Percentiles rank a stretch among this genome's conserved stretches.
Evolutionary conservation across 805 yeast species (phyloP).

Genomic region (Naumovozyma baii): DNA sequence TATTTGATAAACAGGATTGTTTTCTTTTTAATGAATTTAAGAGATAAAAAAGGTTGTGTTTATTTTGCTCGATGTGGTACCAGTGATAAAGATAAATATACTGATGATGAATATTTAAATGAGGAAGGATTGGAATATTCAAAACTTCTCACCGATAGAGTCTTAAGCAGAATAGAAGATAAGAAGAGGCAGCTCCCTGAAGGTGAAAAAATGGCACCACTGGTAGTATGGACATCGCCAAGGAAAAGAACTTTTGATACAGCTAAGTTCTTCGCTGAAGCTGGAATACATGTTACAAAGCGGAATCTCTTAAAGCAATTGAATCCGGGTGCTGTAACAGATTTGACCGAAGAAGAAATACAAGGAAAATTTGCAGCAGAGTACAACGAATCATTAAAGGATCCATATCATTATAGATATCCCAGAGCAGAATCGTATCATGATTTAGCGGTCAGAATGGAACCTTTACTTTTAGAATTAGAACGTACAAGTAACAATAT

Average conservation of each 20-base stretch:
- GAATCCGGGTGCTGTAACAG: constrained; percentile 83
- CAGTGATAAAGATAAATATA: constrained; percentile 40
- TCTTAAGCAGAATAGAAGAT: constrained; percentile 32
- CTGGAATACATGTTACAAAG: constrained; percentile 58
- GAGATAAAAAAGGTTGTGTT: constrained; percentile 72
- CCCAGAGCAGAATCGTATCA: constrained; percentile 93
- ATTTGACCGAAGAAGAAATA: constrained; percentile 52
- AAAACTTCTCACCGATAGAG: constrained; percentile 47
- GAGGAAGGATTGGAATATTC: constrained; percentile 67
- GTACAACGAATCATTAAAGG: constrained; percentile 50
- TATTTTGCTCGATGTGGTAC: constrained; percentile 79
- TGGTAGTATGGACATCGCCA: constrained; percentile 84
- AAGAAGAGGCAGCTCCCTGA: constrained; percentile 6
- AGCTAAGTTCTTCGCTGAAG: constrained; percentile 54
- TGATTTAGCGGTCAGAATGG: constrained; percentile 89
- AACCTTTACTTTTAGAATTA: constrained; percentile 86
- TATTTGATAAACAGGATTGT: constrained; percentile 86
- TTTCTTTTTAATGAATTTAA: constrained; percentile 82
- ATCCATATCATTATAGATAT: constrained; percentile 88
- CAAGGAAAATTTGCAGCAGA: constrained; percentile 56
- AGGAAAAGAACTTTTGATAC: constrained; percentile 76
- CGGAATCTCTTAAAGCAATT: constrained; percentile 78
- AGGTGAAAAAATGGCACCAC: not conserved
- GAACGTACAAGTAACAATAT: constrained; percentile 86
- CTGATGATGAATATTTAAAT: constrained; percentile 74